A percentile compares a stretch with the other conserved stretches of the same genome.
Evolutionary conservation across 2,329 filamentous ascomycete genomes (phyloP).

Genomic region (Exophiala calicioides): DNA sequence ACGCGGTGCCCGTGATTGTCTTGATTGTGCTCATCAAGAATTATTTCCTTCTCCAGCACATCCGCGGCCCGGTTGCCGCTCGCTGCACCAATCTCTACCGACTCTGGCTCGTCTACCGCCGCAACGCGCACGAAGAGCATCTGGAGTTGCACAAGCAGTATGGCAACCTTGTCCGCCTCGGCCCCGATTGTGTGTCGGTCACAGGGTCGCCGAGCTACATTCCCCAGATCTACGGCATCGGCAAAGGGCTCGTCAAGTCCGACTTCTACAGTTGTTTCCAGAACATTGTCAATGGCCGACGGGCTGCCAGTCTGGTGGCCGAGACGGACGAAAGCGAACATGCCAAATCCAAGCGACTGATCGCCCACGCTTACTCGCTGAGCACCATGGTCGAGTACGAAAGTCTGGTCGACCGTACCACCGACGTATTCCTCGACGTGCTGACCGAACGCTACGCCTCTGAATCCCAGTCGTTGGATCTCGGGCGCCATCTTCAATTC

Average conservation of each 20-base stretch:
- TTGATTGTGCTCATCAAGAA: slow-evolving; percentile 25
- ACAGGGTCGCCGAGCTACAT: slow-evolving; percentile 22
- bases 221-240: slow-evolving; percentile 30
- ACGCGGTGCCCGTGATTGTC: slow-evolving; percentile 9
- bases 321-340: slow-evolving; percentile 45
- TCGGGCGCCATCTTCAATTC: slow-evolving; percentile 38
- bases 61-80: slow-evolving; percentile 35
- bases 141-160: slow-evolving; percentile 32
- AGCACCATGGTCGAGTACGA: slow-evolving; percentile 44
- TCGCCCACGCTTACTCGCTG: slow-evolving; percentile 45
- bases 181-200: slow-evolving; percentile 37
- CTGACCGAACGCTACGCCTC: slow-evolving; percentile 33
- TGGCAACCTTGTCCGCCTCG: slow-evolving; percentile 34
- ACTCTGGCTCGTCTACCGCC: slow-evolving; percentile 31
- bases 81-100: slow-evolving; percentile 34
- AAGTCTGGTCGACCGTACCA: slow-evolving; percentile 40
- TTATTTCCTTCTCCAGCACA: slow-evolving; percentile 34
- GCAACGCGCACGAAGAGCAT: slow-evolving; percentile 30
- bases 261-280: slow-evolving; percentile 36
- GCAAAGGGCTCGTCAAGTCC: slow-evolving; percentile 29
- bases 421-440: slow-evolving; percentile 31
- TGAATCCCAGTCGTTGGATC: slow-evolving; percentile 24
- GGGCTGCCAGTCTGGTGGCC: slow-evolving; percentile 39
- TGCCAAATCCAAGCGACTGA: slow-evolving; percentile 41
- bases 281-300: slow-evolving; percentile 34